Evolutionary conservation across 208 protist species (phyloP).

Genomic region (Naegleria lovaniensis): DNA sequence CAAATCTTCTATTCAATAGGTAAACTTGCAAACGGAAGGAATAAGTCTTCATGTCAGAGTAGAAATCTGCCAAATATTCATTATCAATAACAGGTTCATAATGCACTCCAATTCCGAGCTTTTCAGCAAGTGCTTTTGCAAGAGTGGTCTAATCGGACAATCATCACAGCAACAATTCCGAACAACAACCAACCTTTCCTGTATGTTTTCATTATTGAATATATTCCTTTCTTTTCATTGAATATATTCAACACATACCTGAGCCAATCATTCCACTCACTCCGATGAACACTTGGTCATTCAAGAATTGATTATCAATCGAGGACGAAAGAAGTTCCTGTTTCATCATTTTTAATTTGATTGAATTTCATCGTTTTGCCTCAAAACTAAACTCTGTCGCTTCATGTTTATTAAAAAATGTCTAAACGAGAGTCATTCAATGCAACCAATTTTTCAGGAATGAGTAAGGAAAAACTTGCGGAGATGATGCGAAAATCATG

Average conservation of each 20-base stretch:
- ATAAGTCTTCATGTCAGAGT: slow-evolving; percentile 45
- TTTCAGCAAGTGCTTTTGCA: slow-evolving; percentile 31
- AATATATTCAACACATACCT: slow-evolving; percentile 25
- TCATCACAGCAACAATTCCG: too few relatives aligned
- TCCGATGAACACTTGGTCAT: slow-evolving; percentile 43
- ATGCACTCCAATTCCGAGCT: slow-evolving; percentile 38
- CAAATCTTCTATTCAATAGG: slow-evolving; percentile 46
- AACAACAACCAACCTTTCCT: not conserved
- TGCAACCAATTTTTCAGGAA: too few relatives aligned
- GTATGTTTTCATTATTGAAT: too few relatives aligned
- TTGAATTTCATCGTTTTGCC: too few relatives aligned
- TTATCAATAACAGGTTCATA: slow-evolving; percentile 52
- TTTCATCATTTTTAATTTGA: too few relatives aligned
- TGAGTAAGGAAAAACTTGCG: too few relatives aligned
- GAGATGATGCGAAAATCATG: too few relatives aligned
- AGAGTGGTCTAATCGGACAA: slow-evolving; percentile 50
- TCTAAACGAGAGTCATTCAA: too few relatives aligned
- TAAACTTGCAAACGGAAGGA: slow-evolving; percentile 49
- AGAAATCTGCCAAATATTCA: slow-evolving; percentile 49
- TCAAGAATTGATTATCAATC: slow-evolving; percentile 1
- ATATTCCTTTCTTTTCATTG: too few relatives aligned
- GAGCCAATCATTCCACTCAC: slow-evolving; percentile 48
- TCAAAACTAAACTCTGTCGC: too few relatives aligned
- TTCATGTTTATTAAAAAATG: too few relatives aligned
- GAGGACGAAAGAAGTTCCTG: not conserved